Conservation (phyloP, 169 alveolate genomes). For the Plasmodium cynomolgi region DNA sequence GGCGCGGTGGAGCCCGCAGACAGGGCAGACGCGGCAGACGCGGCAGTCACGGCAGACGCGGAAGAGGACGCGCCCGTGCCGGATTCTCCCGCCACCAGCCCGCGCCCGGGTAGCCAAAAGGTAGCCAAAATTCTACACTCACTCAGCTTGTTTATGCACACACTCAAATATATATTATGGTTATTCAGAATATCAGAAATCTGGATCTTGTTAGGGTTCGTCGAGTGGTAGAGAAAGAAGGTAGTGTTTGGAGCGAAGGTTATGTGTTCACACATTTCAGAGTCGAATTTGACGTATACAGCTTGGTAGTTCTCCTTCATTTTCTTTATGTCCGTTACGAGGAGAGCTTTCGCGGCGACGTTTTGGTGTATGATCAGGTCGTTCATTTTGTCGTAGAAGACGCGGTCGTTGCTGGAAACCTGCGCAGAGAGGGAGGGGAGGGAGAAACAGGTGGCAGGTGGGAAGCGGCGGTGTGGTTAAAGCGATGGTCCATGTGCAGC, state of each 20-base stretch:
- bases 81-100: background rate
- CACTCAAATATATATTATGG: slow-evolving; percentile 57
- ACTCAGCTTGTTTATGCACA: slow-evolving; percentile 41
- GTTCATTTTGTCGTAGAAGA: slow-evolving; percentile 66
- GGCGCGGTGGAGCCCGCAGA: background rate
- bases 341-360: slow-evolving; percentile 35
- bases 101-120: slow-evolving; percentile 19
- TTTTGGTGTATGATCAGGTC: slow-evolving; percentile 66
- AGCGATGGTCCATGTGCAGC: background rate
- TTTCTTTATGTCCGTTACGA: slow-evolving; percentile 64
- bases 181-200: slow-evolving; percentile 52
- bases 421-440: background rate
- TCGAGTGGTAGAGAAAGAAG: slow-evolving; percentile 40
- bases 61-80: background rate
- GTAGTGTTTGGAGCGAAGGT: slow-evolving; percentile 22
- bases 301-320: slow-evolving; percentile 35
- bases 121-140: slow-evolving; percentile 41
- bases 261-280: slow-evolving; percentile 48
- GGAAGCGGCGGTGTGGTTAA: background rate
- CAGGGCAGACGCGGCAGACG: too few species aligned
- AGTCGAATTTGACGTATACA: slow-evolving; percentile 57
- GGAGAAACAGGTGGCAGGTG: background rate
- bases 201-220: slow-evolving; percentile 42
- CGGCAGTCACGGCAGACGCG: too few species aligned
- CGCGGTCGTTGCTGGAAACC: slow-evolving; percentile 56